Evolutionary conservation across 345 rosid species (phyloP).

Genomic region (Litchi chinensis): DNA sequence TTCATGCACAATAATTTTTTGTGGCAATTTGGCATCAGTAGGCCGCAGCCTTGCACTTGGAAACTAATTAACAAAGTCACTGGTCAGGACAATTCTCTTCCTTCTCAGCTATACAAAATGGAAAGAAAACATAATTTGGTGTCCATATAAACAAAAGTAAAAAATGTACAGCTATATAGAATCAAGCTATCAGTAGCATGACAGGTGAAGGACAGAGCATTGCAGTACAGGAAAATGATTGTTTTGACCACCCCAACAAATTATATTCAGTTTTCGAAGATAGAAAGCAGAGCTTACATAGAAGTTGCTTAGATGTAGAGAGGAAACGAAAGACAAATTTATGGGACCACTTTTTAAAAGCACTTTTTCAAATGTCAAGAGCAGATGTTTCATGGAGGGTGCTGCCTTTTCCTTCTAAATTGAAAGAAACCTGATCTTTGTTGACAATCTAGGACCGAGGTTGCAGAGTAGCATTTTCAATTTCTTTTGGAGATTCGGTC

Average conservation of each 20-base stretch:
- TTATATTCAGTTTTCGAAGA: conserved; percentile 1
- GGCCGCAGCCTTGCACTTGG: not conserved
- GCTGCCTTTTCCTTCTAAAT: not conserved
- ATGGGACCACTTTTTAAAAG: not conserved
- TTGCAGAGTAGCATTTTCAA: too few species aligned
- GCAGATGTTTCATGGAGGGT: conserved; percentile 2
- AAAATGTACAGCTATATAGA: conserved; percentile 7
- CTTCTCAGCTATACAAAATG: not conserved
- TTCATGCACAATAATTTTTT: too few species aligned
- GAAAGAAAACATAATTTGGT: not conserved
- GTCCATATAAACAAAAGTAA: not conserved
- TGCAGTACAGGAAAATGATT: not conserved
- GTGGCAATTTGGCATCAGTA: not conserved
- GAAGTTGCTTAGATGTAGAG: not conserved
- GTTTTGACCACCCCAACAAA: conserved; percentile 4
- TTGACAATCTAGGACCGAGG: too few species aligned
- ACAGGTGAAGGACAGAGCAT: not conserved
- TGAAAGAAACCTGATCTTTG: not conserved
- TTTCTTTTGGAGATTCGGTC: too few species aligned
- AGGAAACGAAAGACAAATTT: not conserved
- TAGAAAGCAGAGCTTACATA: not conserved
- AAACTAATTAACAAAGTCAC: not conserved
- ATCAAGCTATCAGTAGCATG: conserved; percentile 4
- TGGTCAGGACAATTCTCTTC: not conserved
- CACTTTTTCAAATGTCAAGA: not conserved